Percentiles rank a stretch among this genome's conserved stretches.
These are phyloP conservation scores for Linum usitatissimum DNA, from an alignment of 345 rosid genomes.

Conservation along the genomic window DNA sequence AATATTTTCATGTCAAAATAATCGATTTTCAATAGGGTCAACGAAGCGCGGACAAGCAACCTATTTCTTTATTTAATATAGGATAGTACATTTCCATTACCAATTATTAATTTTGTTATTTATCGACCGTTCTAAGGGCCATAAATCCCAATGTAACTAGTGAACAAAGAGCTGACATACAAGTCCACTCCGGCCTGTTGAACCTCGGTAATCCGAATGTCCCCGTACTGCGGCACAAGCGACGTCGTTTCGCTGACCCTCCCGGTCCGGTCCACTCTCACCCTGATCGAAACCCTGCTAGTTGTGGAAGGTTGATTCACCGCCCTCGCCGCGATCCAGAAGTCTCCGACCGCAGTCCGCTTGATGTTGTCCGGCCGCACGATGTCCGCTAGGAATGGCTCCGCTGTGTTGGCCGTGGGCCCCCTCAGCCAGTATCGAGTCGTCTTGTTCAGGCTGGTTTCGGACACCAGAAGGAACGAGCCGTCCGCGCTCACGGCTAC, in stretches of 20 bases:
- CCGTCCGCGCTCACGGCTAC: conserved; percentile 11
- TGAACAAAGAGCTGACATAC: conserved; percentile 8
- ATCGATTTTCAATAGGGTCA: too few relatives aligned
- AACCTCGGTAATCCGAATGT: conserved; percentile 9
- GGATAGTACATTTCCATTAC: too few relatives aligned
- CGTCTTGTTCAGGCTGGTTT: conserved; percentile 6
- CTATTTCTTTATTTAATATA: too few relatives aligned
- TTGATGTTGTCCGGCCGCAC: conserved; percentile 16
- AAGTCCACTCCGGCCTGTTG: background rate
- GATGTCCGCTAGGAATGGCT: background rate
- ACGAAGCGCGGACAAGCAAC: too few relatives aligned
- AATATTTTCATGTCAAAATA: too few relatives aligned
- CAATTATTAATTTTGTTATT: too few relatives aligned
- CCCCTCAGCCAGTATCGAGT: conserved; percentile 13
- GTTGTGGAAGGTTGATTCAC: background rate
- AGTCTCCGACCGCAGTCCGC: background rate
- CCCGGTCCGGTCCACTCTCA: conserved; percentile 7
- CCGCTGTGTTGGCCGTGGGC: background rate
- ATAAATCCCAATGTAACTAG: conserved; percentile 7
- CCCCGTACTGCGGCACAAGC: conserved; percentile 8
- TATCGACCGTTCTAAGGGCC: too few relatives aligned
- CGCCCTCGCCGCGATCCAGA: conserved; percentile 12
- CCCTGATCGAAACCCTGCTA: background rate
- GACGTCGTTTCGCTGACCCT: background rate
- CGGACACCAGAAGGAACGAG: conserved; percentile 8